Percentiles rank a stretch among this genome's conserved stretches.
phyloP scores from a whole-genome alignment of 352 stramenopile species.

The Phytophthora hibernalis region DNA sequence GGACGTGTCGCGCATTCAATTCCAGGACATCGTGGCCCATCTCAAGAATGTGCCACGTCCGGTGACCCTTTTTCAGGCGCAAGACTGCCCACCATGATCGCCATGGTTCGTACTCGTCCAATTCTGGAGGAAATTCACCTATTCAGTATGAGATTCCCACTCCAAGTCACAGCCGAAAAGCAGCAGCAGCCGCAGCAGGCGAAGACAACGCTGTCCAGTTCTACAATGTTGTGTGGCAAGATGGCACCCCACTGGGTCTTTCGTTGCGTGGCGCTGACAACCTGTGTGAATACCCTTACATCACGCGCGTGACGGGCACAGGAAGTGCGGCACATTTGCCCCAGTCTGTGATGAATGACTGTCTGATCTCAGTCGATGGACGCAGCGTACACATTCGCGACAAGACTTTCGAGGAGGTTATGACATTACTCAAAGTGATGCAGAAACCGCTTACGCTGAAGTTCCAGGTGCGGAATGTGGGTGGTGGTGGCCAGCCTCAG shows the following conservation, averaged over 20 bases:
- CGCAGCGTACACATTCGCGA: constrained; percentile 80
- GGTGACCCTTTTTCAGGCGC: constrained; percentile 79
- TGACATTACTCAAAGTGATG: constrained; percentile 89
- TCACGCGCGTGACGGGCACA: constrained; percentile 85
- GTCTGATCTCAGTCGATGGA: constrained; percentile 81
- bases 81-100: constrained; percentile 38
- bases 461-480: constrained; percentile 69
- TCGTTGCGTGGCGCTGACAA: constrained; percentile 78
- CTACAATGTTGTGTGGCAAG: constrained; percentile 88
- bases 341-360: constrained; percentile 77
- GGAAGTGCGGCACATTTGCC: constrained; percentile 84
- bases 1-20: constrained; percentile 74
- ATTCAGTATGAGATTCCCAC: constrained; percentile 51
- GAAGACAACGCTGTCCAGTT: constrained; percentile 60
- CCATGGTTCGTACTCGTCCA: constrained; percentile 53
- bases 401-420: constrained; percentile 89
- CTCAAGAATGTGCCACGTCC: constrained; percentile 82
- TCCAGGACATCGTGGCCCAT: constrained; percentile 81
- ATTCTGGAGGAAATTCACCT: constrained; percentile 38
- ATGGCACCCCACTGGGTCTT: constrained; percentile 74
- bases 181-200: constrained; percentile 32
- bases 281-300: constrained; percentile 86
- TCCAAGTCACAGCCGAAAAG: constrained; percentile 44
- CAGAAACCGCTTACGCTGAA: constrained; percentile 87
- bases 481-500: constrained; percentile 20